phyloP scores from a whole-genome alignment of 306 rosid genomes.

The Sesbania bispinosa region DNA sequence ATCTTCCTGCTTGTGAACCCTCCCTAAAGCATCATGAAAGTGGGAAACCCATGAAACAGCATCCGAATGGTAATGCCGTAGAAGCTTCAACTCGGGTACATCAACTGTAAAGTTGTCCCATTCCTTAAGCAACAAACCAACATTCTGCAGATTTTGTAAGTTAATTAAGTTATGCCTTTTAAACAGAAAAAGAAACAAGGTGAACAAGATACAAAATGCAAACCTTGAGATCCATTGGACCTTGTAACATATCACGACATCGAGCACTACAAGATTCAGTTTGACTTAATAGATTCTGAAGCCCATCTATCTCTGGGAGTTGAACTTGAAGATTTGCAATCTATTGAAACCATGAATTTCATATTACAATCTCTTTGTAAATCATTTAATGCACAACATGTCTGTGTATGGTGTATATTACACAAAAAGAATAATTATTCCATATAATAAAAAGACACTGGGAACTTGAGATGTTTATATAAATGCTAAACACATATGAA shows the following conservation, averaged over 20 bases:
- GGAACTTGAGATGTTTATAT: background rate
- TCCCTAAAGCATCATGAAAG: constrained; percentile 47
- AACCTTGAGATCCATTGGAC: constrained; percentile 73
- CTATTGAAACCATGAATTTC: constrained; percentile 41
- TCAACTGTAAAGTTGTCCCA: constrained; percentile 53
- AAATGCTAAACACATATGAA: background rate
- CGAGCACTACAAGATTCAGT: constrained; percentile 60
- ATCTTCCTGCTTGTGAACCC: constrained; percentile 51
- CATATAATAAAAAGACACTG: background rate
- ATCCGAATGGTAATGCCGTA: constrained; percentile 60
- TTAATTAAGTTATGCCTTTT: constrained; percentile 22
- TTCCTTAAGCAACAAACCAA: constrained; percentile 62
- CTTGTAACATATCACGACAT: constrained; percentile 57
- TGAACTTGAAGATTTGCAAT: constrained; percentile 60
- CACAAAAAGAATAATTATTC: background rate
- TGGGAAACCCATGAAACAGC: constrained; percentile 65
- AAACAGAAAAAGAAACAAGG: constrained; percentile 7
- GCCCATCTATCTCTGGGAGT: constrained; percentile 61
- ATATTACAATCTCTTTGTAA: constrained; percentile 8
- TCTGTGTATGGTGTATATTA: background rate
- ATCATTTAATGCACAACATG: background rate
- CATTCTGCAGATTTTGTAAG: constrained; percentile 52
- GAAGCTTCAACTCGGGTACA: constrained; percentile 73
- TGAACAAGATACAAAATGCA: constrained; percentile 12
- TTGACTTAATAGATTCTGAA: constrained; percentile 56